These are phyloP conservation scores for Fusarium poae DNA, from an alignment of 2,329 filamentous ascomycete genomes.

Conservation along the genomic window DNA sequence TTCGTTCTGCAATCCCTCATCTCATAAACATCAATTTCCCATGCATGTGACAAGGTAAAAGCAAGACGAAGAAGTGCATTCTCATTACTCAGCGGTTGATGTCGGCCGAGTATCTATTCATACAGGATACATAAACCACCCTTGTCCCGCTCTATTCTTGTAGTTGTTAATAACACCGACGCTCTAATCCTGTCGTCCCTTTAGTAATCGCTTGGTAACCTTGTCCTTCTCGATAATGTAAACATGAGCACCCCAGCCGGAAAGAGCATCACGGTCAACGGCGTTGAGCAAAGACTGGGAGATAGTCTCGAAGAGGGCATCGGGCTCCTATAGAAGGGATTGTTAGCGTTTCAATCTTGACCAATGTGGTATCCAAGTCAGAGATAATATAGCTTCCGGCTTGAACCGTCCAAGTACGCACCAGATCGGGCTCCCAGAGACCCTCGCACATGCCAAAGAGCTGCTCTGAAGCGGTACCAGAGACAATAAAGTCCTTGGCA, in stretches of 20 bases:
- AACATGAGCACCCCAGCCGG: slow-evolving; percentile 97
- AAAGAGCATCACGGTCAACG: slow-evolving; percentile 95
- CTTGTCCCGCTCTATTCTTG: slow-evolving; percentile 29
- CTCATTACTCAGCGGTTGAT: slow-evolving; percentile 47
- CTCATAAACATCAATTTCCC: background rate
- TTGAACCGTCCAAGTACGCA: slow-evolving; percentile 60
- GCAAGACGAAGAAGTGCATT: slow-evolving; percentile 36
- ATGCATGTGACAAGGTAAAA: slow-evolving; percentile 3
- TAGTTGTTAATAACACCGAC: slow-evolving; percentile 29
- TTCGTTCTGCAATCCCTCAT: background rate
- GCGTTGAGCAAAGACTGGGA: slow-evolving; percentile 96
- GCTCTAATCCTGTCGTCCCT: slow-evolving; percentile 90
- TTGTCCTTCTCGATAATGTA: slow-evolving; percentile 99
- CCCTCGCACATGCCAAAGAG: slow-evolving; percentile 99
- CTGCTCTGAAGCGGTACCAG: slow-evolving; percentile 95
- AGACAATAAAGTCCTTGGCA: slow-evolving; percentile 99
- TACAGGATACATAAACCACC: slow-evolving; percentile 51
- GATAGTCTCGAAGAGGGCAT: slow-evolving; percentile 98
- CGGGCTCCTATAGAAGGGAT: slow-evolving; percentile 69
- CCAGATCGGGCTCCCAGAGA: slow-evolving; percentile 97
- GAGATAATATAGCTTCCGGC: background rate
- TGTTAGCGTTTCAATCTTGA: slow-evolving; percentile 34
- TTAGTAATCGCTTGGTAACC: slow-evolving; percentile 98
- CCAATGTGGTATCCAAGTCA: background rate
- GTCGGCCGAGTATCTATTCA: slow-evolving; percentile 52